Evolutionary conservation across 2,329 filamentous ascomycete species (phyloP).

Genomic region (Pseudogymnoascus sp.): DNA sequence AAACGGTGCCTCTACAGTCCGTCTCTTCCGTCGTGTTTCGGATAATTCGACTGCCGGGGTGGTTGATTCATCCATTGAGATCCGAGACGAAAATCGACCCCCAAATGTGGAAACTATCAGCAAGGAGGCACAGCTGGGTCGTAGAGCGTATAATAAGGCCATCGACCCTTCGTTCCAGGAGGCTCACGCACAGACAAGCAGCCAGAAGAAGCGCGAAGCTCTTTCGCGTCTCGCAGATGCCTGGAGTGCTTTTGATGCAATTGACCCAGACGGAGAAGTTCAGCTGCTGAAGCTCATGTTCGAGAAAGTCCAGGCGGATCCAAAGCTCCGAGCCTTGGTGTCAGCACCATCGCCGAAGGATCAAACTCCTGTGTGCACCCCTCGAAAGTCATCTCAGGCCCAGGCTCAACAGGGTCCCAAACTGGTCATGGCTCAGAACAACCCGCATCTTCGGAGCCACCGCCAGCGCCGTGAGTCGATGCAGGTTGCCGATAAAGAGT

Average conservation of each 20-base stretch:
- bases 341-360: slow-evolving; percentile 24
- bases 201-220: slow-evolving; percentile 68
- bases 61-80: slow-evolving; percentile 13
- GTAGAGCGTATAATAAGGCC: slow-evolving; percentile 71
- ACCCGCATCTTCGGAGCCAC: slow-evolving; percentile 77
- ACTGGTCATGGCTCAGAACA: slow-evolving; percentile 69
- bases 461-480: slow-evolving; percentile 49
- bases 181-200: slow-evolving; percentile 69
- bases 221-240: slow-evolving; percentile 77
- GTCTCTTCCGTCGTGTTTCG: slow-evolving; percentile 83
- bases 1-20: slow-evolving; percentile 84
- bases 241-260: slow-evolving; percentile 72
- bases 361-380: slow-evolving; percentile 47
- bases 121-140: slow-evolving; percentile 78
- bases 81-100: slow-evolving; percentile 55
- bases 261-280: slow-evolving; percentile 86
- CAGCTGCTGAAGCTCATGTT: slow-evolving; percentile 73
- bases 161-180: slow-evolving; percentile 80
- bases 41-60: slow-evolving; percentile 42
- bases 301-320: slow-evolving; percentile 61
- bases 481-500: slow-evolving; percentile 39
- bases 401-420: slow-evolving; percentile 36
- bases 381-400: slow-evolving; percentile 35
- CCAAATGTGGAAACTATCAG: slow-evolving; percentile 50
- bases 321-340: slow-evolving; percentile 41